Base-by-base conservation (phyloP, 257 asterid species). In the Linaria vulgaris region DNA sequence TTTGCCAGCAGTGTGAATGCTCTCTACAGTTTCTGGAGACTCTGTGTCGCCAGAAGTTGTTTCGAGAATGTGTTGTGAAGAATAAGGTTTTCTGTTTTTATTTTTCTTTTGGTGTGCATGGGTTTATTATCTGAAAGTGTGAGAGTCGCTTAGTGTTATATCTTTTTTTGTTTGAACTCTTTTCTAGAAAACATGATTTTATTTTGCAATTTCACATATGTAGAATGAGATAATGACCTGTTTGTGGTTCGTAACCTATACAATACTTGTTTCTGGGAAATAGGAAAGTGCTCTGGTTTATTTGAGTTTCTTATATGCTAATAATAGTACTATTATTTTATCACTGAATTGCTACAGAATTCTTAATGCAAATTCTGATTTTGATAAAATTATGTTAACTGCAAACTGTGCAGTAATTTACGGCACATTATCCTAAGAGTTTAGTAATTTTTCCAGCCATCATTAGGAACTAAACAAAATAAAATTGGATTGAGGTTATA, bases 1-100 rank as follows among this genome's bases (percentile, higher is more conserved):
- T 94, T 65, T 90, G 91, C 87, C 96, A 90, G 80, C 99, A 90
- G 76, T 89, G 99, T 34, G 96, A 89, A 73, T 88, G 95, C 56
- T 89, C 99, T 67, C 78, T 92, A 67, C 97, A 90, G 69, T 89
- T 92, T 74, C 86, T 92, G 63, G 91, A 85, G 72, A 87, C 88
- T 48, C 71, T 88, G 63, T 90, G 96, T 77, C 97, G 90, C 67
- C 99, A 90, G 64, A 94, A 94, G 70, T 63, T 75, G 66, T 88
- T 94, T 75, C 79, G 95, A 39, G 97, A 94, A 73, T 82, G 89
- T 56, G 76, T 90, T 69, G 92, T 94, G 57, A 84, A 83, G 83
- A 90, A 94, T 72, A 90, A 94, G 96, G 99, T 92, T 61, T 77
- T 64, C 20, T 54, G 64, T 73, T 63, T 52, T 44, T 61, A 46